phyloP scores from a whole-genome alignment of 371 early-diverging fungal genomes.

The Rhizopus arrhizus region DNA sequence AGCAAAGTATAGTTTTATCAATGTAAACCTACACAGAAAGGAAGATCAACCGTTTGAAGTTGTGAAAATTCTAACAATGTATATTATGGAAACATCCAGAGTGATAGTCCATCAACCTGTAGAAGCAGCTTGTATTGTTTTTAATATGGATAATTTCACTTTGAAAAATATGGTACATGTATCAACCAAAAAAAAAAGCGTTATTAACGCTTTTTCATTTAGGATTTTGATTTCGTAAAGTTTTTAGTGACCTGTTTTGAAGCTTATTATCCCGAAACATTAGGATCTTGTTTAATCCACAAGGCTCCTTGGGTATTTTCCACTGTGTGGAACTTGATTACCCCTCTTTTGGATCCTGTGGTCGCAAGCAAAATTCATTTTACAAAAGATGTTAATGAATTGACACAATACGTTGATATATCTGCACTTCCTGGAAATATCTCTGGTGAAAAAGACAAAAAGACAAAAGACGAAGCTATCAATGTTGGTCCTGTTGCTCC shows the following conservation, averaged over 20 bases:
- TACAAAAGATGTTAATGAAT: conserved; percentile 60
- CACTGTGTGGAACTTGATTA: conserved; percentile 69
- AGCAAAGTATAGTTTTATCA: conserved; percentile 50
- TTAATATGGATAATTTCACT: conserved; percentile 82
- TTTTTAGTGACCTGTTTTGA: conserved; percentile 82
- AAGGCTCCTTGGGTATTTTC: conserved; percentile 87
- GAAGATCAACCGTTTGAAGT: conserved; percentile 51
- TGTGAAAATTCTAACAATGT: conserved; percentile 62
- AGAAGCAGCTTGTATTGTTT: conserved; percentile 82
- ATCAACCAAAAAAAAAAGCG: background rate
- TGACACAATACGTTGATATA: conserved; percentile 63
- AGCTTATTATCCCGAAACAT: conserved; percentile 87
- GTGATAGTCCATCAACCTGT: conserved; percentile 70
- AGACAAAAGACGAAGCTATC: conserved; percentile 33
- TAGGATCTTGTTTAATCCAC: conserved; percentile 78
- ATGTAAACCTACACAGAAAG: conserved; percentile 54
- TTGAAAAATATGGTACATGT: conserved; percentile 74
- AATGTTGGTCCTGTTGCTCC: conserved; percentile 29
- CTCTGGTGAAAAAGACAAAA: conserved; percentile 29
- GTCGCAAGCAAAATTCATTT: conserved; percentile 85
- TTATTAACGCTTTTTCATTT: background rate
- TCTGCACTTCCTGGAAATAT: conserved; percentile 36
- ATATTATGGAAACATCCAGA: conserved; percentile 84
- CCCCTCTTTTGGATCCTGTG: conserved; percentile 84
- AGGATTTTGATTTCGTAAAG: conserved; percentile 79